phyloP scores from a whole-genome alignment of 2,329 filamentous ascomycete genomes.

The Talaromyces sp. region DNA sequence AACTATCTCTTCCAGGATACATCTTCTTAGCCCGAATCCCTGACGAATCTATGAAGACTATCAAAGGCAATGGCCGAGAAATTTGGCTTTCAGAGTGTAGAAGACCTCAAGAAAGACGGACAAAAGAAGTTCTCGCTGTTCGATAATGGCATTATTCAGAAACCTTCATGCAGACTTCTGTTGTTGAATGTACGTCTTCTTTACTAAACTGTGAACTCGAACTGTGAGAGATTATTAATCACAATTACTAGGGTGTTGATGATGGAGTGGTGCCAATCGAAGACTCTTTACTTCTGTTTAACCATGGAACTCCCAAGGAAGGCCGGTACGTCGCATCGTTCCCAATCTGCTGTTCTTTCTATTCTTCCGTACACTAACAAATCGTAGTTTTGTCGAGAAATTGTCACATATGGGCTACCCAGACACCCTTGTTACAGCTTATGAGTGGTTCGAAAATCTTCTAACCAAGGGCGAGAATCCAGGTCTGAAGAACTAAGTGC shows the following conservation, averaged over 20 bases:
- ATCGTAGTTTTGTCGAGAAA: slow-evolving; percentile 52
- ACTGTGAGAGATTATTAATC: neutral
- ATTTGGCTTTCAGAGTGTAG: slow-evolving; percentile 57
- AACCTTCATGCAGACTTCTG: slow-evolving; percentile 56
- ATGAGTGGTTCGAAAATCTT: slow-evolving; percentile 38
- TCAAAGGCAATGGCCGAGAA: slow-evolving; percentile 58
- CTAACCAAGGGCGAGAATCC: slow-evolving; percentile 13
- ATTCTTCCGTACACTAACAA: neutral
- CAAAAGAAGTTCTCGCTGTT: slow-evolving; percentile 63
- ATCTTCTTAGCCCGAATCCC: neutral
- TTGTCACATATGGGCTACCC: slow-evolving; percentile 68
- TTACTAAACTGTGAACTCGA: neutral
- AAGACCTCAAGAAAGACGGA: slow-evolving; percentile 54
- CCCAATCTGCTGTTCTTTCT: neutral
- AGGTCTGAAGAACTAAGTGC: slow-evolving; percentile 10
- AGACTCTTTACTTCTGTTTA: slow-evolving; percentile 62
- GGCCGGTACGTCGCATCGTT: slow-evolving; percentile 43
- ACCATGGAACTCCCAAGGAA: slow-evolving; percentile 64
- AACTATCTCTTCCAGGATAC: neutral
- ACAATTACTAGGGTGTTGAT: slow-evolving; percentile 50
- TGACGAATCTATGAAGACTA: slow-evolving; percentile 36
- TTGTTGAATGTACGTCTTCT: slow-evolving; percentile 55
- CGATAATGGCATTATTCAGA: slow-evolving; percentile 56
- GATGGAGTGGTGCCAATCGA: slow-evolving; percentile 68
- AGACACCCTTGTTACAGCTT: slow-evolving; percentile 36